Base-by-base conservation (phyloP, 805 yeast species). In the Candida sakaeoensis region DNA sequence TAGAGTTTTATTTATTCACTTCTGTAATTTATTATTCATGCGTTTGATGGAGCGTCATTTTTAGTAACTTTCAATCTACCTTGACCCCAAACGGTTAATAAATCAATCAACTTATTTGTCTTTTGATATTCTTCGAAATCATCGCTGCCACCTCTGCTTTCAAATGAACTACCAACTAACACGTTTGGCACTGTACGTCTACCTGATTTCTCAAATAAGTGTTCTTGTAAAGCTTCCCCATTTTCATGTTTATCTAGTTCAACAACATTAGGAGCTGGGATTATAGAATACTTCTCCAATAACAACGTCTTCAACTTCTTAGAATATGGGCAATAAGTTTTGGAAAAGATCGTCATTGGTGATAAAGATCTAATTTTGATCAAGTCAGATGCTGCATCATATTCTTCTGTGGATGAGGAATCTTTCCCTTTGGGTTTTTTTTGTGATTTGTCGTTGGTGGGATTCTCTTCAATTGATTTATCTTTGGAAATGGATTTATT, bases 101-200 rank as follows among this genome's bases (percentile, higher is more conserved):
- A 60, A 1, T 65, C 63, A 21, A 75, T 65, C 41, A 91, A 69
- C 36, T 61, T 63, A 22, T 80, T 82, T 1, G 70, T 64, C 15
- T 70, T 66, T 53, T 86, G 89, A 42, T 87, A 63, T 24, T 64
- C 70, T 18, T 60, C 68, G 58, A 93, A 77, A 41, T 90, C 97
- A 58, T 88, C 96, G 29, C 79, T 78, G 2, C 99, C 99, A 28
- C 99, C 99, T 48, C 85, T 74, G 35, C 91, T 81, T 37, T 55
- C 55, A 28, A 47, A 51, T 18, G 74, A 58, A 7, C 85, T 83
- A 41, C 80, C 83, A 39, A 91, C 75, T 39, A 87, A 70, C 15
- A 93, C 75, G 56, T 93, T 93, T 18, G 99, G 99, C 10, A 93
- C 99, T 0, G 98, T 91, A 21, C 64, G 64, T 50, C 96, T 79